Percentiles rank a stretch among this genome's conserved stretches.
These are phyloP conservation scores for Phaeosphaeria sp. DNA, from an alignment of 2,329 filamentous ascomycete species.

Conservation along the genomic window DNA sequence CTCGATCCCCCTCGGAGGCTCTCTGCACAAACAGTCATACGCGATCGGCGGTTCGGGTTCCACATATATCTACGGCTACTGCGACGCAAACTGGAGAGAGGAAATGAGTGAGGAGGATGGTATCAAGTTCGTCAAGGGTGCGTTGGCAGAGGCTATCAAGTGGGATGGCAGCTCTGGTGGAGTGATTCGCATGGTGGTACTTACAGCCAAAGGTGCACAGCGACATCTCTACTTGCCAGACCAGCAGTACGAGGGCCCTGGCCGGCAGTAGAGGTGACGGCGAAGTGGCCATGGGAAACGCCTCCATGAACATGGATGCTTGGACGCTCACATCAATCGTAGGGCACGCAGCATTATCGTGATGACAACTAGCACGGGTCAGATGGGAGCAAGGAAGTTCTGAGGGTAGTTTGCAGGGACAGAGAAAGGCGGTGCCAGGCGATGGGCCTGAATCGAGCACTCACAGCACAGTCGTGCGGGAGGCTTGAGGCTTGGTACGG, in stretches of 20 bases:
- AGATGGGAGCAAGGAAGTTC: not conserved
- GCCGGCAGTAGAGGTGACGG: constrained; percentile 52
- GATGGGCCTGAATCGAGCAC: constrained; percentile 6
- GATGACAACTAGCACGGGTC: constrained; percentile 9
- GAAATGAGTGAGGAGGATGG: constrained; percentile 92
- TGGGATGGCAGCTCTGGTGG: constrained; percentile 99
- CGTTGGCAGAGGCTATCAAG: constrained; percentile 93
- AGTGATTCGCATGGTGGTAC: constrained; percentile 96
- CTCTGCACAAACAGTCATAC: constrained; percentile 95
- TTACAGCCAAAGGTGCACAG: constrained; percentile 87
- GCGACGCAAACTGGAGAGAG: constrained; percentile 94
- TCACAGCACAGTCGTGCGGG: not conserved
- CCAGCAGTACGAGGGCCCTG: constrained; percentile 77
- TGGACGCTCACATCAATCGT: not conserved
- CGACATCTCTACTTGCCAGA: constrained; percentile 96
- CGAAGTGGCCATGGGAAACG: constrained; percentile 4
- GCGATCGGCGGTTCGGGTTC: constrained; percentile 96
- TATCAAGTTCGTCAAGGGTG: constrained; percentile 89
- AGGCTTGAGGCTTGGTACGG: not conserved
- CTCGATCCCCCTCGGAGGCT: constrained; percentile 94
- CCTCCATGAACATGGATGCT: not conserved
- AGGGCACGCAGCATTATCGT: not conserved
- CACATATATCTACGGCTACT: constrained; percentile 99
- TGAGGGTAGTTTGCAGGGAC: not conserved
- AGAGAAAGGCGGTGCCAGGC: not conserved